Percentiles rank a stretch among this genome's conserved stretches.
phyloP scores from a whole-genome alignment of 1,284 basidiomycete genomes.

The Retiboletus flavoniger region DNA sequence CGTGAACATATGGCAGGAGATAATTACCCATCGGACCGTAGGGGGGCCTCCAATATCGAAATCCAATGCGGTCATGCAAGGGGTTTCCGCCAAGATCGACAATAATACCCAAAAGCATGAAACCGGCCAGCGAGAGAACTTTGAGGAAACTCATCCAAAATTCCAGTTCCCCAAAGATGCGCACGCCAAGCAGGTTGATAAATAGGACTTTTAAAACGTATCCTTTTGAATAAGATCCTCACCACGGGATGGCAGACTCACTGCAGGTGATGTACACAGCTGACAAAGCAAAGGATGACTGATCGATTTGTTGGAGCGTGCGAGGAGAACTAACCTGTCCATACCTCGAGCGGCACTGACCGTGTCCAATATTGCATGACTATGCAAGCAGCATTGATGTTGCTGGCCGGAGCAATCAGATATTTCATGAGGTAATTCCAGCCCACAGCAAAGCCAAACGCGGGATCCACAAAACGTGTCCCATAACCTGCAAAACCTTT shows the following conservation, averaged over 20 bases:
- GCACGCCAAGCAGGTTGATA: conserved; percentile 55
- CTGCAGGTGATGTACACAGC: conserved; percentile 58
- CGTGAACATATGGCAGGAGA: conserved; percentile 46
- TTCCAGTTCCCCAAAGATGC: conserved; percentile 60
- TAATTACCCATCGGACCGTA: conserved; percentile 49
- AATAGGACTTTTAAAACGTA: conserved; percentile 42
- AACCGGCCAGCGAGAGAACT: conserved; percentile 58
- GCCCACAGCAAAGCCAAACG: conserved; percentile 47
- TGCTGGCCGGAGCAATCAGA: conserved; percentile 13
- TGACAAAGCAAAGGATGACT: conserved; percentile 17
- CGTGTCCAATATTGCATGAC: conserved; percentile 19
- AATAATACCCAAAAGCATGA: conserved; percentile 58
- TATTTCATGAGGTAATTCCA: conserved; percentile 36
- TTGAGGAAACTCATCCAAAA: conserved; percentile 57
- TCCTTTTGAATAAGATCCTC: neutral
- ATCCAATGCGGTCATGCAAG: conserved; percentile 61
- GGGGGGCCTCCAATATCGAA: conserved; percentile 57
- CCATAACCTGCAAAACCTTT: conserved; percentile 47
- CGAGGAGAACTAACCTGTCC: conserved; percentile 22
- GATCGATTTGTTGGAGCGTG: conserved; percentile 45
- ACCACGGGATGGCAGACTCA: conserved; percentile 28
- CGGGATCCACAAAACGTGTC: conserved; percentile 49
- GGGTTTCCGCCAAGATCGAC: conserved; percentile 62
- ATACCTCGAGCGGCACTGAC: conserved; percentile 15
- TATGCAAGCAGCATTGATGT: conserved; percentile 17